Base-by-base conservation (phyloP, 768 basidiomycete genomes). In the Pleurotus salmoneostramineus region DNA sequence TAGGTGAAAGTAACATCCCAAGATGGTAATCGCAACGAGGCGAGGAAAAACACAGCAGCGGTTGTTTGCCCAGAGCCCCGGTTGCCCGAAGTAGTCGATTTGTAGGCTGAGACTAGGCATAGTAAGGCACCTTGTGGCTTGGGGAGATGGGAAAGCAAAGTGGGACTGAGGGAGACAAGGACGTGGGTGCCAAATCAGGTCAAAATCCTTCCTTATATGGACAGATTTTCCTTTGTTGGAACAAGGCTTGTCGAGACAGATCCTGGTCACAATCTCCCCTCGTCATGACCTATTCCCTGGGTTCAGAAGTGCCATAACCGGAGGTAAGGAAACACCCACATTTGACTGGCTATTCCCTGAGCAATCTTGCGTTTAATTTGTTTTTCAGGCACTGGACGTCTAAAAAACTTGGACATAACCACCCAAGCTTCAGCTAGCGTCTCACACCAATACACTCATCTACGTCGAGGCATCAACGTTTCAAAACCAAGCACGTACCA, bases 1-100 rank as follows among this genome's bases (percentile, higher is more conserved):
- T 43, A 37, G 37, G 40, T 55, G 52, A 55, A 55, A 55, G 52
- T 37, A 55, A 55, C 52, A 55, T 55, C 52, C 52, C 52, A 55
- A 55, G 37, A 55, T 15, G 52, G 52, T 12, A 55, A 55, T 36
- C 14, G 48, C 48, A 49, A 49, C 48, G 48, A 7, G 48, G 27
- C 21, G 10, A 10, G 10, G 15, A 49, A 31, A 43, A 17, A 12
- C 15, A 35, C 10, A n/a, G 11, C 34, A 34, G 34, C 21, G 6
- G n/a, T 52, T 34, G 7, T n/a, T 32, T 37, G 40, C 52, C 40
- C 11, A 42, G n/a, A 42, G 14, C 27, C 35, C 40, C 21, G 37
- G 15, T 12, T 31, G n/a, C 17, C 40, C 14, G 12, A 21, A 37
- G 21, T 55, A 31, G 40, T 14, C 12, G 5, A 10, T 11, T 54